These are phyloP conservation scores for Mitragyna speciosa DNA, from an alignment of 257 asterid species.

Conservation along the genomic window DNA sequence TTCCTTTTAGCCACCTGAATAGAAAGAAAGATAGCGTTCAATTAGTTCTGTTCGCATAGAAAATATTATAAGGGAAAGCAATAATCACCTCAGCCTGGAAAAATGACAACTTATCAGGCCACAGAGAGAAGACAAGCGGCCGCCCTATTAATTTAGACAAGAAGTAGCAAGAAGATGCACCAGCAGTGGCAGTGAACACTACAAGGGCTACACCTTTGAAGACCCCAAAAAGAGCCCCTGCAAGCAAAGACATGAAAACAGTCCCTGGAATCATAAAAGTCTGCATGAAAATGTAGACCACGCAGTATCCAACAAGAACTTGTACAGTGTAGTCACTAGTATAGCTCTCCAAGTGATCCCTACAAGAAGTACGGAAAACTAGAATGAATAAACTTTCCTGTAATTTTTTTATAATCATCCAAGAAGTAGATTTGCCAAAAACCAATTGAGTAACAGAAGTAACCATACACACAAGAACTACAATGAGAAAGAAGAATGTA, in stretches of 20 bases:
- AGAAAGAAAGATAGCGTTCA: conserved; percentile 6
- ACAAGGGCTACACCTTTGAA: conserved; percentile 87
- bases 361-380: conserved; percentile 21
- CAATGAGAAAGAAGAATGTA: neutral
- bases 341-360: conserved; percentile 92
- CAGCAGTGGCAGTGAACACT: conserved; percentile 87
- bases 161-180: conserved; percentile 94
- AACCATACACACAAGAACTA: neutral
- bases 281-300: conserved; percentile 95
- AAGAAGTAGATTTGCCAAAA: neutral
- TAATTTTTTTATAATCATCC: neutral
- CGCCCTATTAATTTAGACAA: conserved; percentile 87
- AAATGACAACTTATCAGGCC: conserved; percentile 93
- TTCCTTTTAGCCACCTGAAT: conserved; percentile 78
- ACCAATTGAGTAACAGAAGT: neutral
- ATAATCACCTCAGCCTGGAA: conserved; percentile 76
- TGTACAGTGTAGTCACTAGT: conserved; percentile 88
- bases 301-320: conserved; percentile 86
- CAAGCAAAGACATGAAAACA: conserved; percentile 90
- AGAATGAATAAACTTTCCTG: neutral
- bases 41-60: conserved; percentile 17
- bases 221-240: conserved; percentile 91
- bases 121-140: conserved; percentile 78
- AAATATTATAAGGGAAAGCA: conserved; percentile 2
- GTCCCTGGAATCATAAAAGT: conserved; percentile 99